Base-by-base conservation (phyloP, 306 rosid genomes). In the Hippophae rhamnoides region DNA sequence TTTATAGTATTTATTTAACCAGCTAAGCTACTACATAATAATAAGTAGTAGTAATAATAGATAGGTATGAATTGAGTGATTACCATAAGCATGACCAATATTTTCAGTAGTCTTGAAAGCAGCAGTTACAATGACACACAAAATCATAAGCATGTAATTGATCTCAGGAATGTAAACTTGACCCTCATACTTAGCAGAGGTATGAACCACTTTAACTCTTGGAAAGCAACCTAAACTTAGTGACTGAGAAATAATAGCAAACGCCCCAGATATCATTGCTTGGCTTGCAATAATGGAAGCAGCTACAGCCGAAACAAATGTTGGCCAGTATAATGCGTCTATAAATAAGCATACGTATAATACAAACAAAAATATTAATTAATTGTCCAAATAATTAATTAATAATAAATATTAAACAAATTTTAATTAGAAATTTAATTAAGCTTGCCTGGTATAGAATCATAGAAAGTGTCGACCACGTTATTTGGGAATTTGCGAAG, bases 221-320 rank as follows among this genome's bases (percentile, higher is more conserved):
- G 97, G 95, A 67, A 89, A 89, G 66, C 95, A 86, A 44, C 95
- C 95, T 8, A 86, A 60, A 73, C 72, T 80, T 2, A 86, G 72
- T 3, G 86, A 87, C 49, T 86, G 97, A 4, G 85, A 53, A 43
- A 89, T 77, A 7, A 89, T 89, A 5, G 95, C 66, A 62, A 89
- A 89, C 26, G 97, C 78, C 65, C 97, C 97, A 0, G 97, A 72
- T 56, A 89, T 86, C 97, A 89, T 89, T 51, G 97, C 95, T 50
- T 89, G 95, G 60, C 95, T 86, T 5, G 95, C 95, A 46, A 89
- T 86, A 31, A 89, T 84, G 10, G 97, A 63, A 41, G 97, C 95
- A 7, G 61, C 92, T 60, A 86, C 79, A 0, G 97, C 97, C 14
- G 84, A 71, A 41, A 89, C 83, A 59, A 89, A 89, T 23, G 84